A percentile compares a stretch with the other conserved stretches of the same genome.
These are phyloP conservation scores for Brassica hybrid DNA, from an alignment of 441 rosid species.

Conservation along the genomic window DNA sequence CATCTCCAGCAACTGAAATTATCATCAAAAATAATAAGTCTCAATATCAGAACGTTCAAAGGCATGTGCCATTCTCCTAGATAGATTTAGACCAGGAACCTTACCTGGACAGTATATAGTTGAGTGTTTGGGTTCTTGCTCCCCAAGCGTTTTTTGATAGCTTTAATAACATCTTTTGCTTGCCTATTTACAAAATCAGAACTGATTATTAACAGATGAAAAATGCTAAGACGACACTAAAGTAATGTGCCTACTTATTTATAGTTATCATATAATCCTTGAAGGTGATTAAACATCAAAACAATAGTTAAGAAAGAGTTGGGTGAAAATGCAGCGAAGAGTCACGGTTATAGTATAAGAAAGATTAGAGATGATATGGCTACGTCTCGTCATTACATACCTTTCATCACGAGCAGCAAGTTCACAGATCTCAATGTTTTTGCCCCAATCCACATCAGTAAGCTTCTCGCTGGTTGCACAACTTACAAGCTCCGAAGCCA, in stretches of 20 bases:
- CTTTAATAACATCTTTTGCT: constrained; percentile 84
- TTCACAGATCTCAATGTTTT: constrained; percentile 92
- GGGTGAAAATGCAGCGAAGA: too few species aligned
- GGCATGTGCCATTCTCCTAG: too few species aligned
- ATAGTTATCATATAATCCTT: background rate
- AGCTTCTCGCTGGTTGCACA: constrained; percentile 87
- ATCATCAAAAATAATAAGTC: constrained; percentile 17
- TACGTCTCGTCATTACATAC: constrained; percentile 40
- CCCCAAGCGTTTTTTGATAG: constrained; percentile 86
- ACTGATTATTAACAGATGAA: background rate
- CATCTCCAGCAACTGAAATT: constrained; percentile 89
- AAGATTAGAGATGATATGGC: background rate
- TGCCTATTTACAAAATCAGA: constrained; percentile 55
- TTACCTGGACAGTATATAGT: constrained; percentile 83
- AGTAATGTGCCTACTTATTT: background rate
- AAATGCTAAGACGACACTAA: too few species aligned
- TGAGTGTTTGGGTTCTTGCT: constrained; percentile 75
- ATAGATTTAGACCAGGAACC: constrained; percentile 37
- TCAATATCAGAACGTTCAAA: too few species aligned
- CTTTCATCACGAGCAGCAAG: constrained; percentile 77
- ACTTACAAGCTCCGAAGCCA: constrained; percentile 93
- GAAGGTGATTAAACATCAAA: constrained; percentile 21
- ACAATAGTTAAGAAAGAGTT: background rate
- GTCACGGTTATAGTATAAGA: background rate
- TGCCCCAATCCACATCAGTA: constrained; percentile 86